Percentiles rank a stretch among this genome's conserved stretches.
Evolutionary conservation across 2,329 filamentous ascomycete species (phyloP).

Genomic region (Byssochlamys sp.): DNA sequence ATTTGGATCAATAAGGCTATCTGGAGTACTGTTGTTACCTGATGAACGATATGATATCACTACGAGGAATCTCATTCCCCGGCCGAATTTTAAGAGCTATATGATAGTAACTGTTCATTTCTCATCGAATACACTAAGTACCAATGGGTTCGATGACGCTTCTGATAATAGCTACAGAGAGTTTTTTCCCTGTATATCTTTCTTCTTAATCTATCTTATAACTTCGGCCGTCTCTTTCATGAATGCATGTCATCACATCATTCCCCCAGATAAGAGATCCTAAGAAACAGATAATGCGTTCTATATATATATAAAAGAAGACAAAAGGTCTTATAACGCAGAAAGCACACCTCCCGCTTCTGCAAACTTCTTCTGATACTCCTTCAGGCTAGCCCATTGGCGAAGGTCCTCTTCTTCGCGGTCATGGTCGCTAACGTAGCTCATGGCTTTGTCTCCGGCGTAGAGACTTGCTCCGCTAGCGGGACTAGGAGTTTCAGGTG

Average conservation of each 20-base stretch:
- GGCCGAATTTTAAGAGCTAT: neutral
- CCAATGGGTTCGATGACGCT: neutral
- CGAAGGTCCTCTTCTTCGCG: slow-evolving; percentile 68
- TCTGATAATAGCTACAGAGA: neutral
- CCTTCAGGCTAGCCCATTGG: slow-evolving; percentile 68
- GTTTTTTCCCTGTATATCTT: neutral
- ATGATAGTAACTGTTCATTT: neutral
- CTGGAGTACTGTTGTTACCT: too few relatives aligned
- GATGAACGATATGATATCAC: too few relatives aligned
- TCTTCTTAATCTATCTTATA: neutral
- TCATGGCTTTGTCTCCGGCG: slow-evolving; percentile 23
- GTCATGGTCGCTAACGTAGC: slow-evolving; percentile 37
- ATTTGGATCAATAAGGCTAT: too few relatives aligned
- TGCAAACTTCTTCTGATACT: slow-evolving; percentile 66
- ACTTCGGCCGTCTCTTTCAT: neutral
- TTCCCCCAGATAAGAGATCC: neutral
- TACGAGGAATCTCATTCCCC: too few relatives aligned
- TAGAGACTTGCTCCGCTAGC: slow-evolving; percentile 28
- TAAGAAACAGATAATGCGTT: neutral
- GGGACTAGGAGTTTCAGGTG: slow-evolving; percentile 24
- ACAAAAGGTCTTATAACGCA: slow-evolving; percentile 14
- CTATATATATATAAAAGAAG: neutral
- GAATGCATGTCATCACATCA: neutral
- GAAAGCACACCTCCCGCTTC: slow-evolving; percentile 47
- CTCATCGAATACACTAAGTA: neutral